Base-by-base conservation (phyloP, 331 rosid species). In the Pyrus hybrid region DNA sequence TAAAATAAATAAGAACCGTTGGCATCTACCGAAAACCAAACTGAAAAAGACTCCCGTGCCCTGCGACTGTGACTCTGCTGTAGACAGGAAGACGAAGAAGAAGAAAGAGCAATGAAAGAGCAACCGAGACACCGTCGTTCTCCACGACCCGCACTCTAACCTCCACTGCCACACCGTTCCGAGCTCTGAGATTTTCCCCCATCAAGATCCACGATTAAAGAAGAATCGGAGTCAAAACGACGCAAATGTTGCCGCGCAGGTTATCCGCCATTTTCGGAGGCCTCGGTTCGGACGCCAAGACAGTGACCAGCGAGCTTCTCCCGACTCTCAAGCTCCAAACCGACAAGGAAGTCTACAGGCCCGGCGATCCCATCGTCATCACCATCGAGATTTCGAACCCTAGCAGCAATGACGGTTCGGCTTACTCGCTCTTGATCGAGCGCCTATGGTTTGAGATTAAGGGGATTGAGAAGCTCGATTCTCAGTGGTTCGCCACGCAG, bases 401-500 rank as follows among this genome's bases (percentile, higher is more conserved):
- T 17, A 25, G 65, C 73, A 68, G 17, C 73, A 71, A 71, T 63
- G 85, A 58, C 77, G 85, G 70, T 57, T 17, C 28, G 26, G 79
- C 84, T 5, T 84, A 67, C 73, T 87, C 99, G 0, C 90, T 95
- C 67, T 67, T 92, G 82, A 82, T 92, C 70, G 96, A 95, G 68
- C 86, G 90, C 18, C 90, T 95, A 21, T 73, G 93, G 67, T 95
- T 95, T 72, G 97, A 92, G 88, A 84, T 95, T 74, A 86, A 81
- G 68, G 97, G 97, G 21, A 71, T 90, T 75, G 96, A 88, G 90
- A 92, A 95, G 87, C 82, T 90, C 77, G 99, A 95, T 51, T 68
- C 85, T 49, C 99, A 92, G 75, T 95, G 99, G 99, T 92, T 90
- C 71, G 91, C 87, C 56, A 92, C 97, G 30, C 97, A 85, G 86